Conservation (phyloP, 768 basidiomycete genomes). For the Tylopilus felleus region DNA sequence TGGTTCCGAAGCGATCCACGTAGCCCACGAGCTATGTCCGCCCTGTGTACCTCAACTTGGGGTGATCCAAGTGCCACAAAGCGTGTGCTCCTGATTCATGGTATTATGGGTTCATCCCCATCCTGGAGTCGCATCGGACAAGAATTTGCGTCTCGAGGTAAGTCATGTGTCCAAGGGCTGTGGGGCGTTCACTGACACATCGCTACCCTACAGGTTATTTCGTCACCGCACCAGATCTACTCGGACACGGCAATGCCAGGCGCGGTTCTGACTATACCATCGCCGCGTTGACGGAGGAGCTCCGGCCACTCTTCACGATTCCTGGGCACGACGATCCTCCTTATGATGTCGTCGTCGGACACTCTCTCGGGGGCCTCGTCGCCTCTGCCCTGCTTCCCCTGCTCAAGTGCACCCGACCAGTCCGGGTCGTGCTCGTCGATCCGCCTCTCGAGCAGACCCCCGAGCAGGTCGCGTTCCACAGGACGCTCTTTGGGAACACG, state of each 20-base stretch:
- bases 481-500: neutral
- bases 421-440: conserved; percentile 19
- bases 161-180: neutral
- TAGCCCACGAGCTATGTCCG: neutral
- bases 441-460: conserved; percentile 8
- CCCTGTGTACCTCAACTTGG: conserved; percentile 14
- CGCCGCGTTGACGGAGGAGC: conserved; percentile 9
- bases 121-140: conserved; percentile 15
- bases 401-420: conserved; percentile 5
- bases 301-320: conserved; percentile 6
- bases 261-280: conserved; percentile 14
- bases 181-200: neutral
- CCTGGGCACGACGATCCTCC: neutral
- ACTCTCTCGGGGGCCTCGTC: conserved; percentile 22
- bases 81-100: conserved; percentile 21
- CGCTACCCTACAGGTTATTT: conserved; percentile 18
- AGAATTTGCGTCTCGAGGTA: conserved; percentile 17
- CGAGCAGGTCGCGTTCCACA: neutral
- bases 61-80: conserved; percentile 16
- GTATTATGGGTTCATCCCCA: conserved; percentile 12
- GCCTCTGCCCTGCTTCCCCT: conserved; percentile 12
- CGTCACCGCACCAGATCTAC: conserved; percentile 23
- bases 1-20: neutral
- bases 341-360: conserved; percentile 17
- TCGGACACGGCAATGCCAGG: conserved; percentile 17